These are phyloP conservation scores for Solanum sejunctum DNA, from an alignment of 257 asterid species.

Conservation along the genomic window DNA sequence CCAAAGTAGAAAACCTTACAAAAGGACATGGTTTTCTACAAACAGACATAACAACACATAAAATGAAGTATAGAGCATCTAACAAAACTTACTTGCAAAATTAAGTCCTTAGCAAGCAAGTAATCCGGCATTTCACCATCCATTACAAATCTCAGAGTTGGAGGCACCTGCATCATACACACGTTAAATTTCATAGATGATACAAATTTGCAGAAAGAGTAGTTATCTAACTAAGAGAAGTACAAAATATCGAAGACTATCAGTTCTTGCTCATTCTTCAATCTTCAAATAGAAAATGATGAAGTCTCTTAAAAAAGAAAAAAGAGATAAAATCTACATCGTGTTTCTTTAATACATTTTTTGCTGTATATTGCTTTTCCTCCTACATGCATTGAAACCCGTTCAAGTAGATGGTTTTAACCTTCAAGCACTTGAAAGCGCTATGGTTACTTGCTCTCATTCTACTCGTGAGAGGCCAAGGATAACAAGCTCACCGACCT, in stretches of 20 bases:
- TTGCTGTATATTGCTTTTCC: not conserved
- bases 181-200: not conserved
- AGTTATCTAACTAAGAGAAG: not conserved
- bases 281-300: not conserved
- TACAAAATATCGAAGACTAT: not conserved
- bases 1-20: too few relatives aligned
- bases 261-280: not conserved
- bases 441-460: not conserved
- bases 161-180: conserved; percentile 66
- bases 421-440: not conserved
- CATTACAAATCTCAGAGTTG: conserved; percentile 91
- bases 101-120: conserved; percentile 95
- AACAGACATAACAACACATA: not conserved
- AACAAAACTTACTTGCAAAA: conserved; percentile 67
- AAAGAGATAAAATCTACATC: not conserved
- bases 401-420: not conserved
- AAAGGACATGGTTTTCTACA: too few relatives aligned
- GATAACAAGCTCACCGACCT: not conserved
- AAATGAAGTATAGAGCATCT: not conserved
- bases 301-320: not conserved
- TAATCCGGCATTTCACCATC: conserved; percentile 98
- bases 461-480: not conserved
- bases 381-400: not conserved
- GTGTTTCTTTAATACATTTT: not conserved
- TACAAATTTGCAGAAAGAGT: not conserved